Evolutionary conservation across 805 yeast genomes (phyloP), one percentile per base, ranked within the genome.

Genomic region (Sungouiella blattae): DNA sequence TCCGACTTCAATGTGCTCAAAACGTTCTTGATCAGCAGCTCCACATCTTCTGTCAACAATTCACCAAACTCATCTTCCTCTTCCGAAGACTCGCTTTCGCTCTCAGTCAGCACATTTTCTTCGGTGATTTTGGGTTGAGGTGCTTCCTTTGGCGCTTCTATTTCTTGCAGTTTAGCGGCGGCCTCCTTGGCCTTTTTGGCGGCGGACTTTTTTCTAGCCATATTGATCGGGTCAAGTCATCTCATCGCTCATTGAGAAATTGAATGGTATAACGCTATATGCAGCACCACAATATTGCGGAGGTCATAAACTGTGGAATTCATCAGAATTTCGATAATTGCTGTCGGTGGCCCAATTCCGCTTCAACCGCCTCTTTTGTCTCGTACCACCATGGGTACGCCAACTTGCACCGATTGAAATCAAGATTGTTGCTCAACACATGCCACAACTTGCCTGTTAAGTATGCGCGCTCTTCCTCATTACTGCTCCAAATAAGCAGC

Each of bases 1-100:
- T 86, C 80, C 2, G 68, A 67, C 51, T 76, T 78, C 40, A 93
- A 73, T 0, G 96, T 83, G 12, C 64, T 52, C 32, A 93, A 59
- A 2, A 93, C 95, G 28, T 79, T 71, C 33, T 73, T 69, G 46
- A 93, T 80, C 16, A 94, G 94, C 13, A 70, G 60, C 44, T 93
- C 97, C 7, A 93, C 86, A 33, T 84, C 88, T 31, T 78, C 87
- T 0, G 97, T 91, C 35, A 87, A 71, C 33, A 93, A 66, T 20
- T 88, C 95, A 34, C 96, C 98, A 47, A 60, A 81, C 41, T 89
- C 96, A 55, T 93, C 98, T 61, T 91, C 98, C 4, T 80, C 87
- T 54, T 87, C 95, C 1, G 51, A 48, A 2, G 56, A 67, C 24
- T 6, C 22, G 31, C 24, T 24, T n/a, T 12, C 32, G 46, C 6